A percentile compares a stretch with the other conserved stretches of the same genome.
Evolutionary conservation across 768 basidiomycete genomes (phyloP).

Genomic region (Boletus sp.): DNA sequence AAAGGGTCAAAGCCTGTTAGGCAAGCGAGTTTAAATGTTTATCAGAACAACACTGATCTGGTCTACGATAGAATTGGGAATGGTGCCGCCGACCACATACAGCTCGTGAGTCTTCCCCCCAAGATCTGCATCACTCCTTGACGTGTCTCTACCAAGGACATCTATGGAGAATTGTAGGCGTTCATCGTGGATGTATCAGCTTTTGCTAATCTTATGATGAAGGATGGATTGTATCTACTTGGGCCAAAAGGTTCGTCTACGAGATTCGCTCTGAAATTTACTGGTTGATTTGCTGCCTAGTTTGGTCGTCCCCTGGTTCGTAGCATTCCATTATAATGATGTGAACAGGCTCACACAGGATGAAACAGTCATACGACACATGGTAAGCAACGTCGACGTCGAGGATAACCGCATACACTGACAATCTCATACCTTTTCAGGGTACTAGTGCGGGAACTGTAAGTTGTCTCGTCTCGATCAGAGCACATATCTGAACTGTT

Average conservation of each 20-base stretch:
- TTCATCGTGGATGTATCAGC: not conserved
- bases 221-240: slow-evolving; percentile 97
- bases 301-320: slow-evolving; percentile 75
- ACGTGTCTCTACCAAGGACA: slow-evolving; percentile 59
- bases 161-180: slow-evolving; percentile 86
- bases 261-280: not conserved
- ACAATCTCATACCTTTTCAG: slow-evolving; percentile 32
- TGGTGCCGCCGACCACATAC: slow-evolving; percentile 91
- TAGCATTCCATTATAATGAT: slow-evolving; percentile 4
- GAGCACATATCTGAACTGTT: not conserved
- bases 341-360: slow-evolving; percentile 1
- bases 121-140: not conserved
- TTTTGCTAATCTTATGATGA: not conserved
- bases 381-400: slow-evolving; percentile 39
- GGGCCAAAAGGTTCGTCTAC: slow-evolving; percentile 75
- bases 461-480: slow-evolving; percentile 30
- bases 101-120: slow-evolving; percentile 53
- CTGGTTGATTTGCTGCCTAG: slow-evolving; percentile 35
- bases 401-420: not conserved
- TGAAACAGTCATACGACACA: slow-evolving; percentile 52
- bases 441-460: slow-evolving; percentile 76
- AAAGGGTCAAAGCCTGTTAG: slow-evolving; percentile 83
- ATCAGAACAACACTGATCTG: slow-evolving; percentile 1
- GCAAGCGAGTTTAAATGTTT: slow-evolving; percentile 22
- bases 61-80: slow-evolving; percentile 70